Conservation (phyloP, 2,329 filamentous ascomycete species). For the Fusarium austroafricanum region DNA sequence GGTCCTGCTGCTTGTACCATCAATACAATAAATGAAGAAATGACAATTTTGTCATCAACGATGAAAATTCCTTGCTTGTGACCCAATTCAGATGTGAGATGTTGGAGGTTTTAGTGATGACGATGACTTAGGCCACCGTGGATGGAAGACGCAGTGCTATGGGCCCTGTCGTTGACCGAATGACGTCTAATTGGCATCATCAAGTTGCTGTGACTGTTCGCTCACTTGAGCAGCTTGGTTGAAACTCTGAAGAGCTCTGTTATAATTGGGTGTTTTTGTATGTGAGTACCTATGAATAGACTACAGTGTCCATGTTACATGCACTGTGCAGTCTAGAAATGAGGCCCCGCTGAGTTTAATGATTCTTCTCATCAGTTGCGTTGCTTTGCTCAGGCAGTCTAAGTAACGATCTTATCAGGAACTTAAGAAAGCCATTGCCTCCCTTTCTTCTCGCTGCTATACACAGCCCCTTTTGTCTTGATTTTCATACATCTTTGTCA, state of each 20-base stretch:
- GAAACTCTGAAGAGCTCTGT: constrained; percentile 7
- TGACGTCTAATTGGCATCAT: constrained; percentile 35
- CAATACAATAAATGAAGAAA: constrained; percentile 39
- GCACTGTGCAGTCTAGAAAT: constrained; percentile 40
- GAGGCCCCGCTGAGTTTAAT: constrained; percentile 39
- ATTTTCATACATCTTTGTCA: background rate
- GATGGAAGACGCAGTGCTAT: background rate
- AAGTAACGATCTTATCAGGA: constrained; percentile 34
- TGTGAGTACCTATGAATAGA: constrained; percentile 6
- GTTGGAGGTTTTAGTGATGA: background rate
- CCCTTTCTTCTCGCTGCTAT: background rate
- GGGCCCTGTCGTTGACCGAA: background rate
- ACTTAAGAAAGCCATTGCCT: constrained; percentile 1
- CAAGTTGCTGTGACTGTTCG: background rate
- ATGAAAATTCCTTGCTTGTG: constrained; percentile 6
- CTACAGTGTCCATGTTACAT: constrained; percentile 23
- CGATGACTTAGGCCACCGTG: background rate
- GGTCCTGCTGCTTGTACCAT: constrained; percentile 50
- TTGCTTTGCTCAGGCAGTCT: constrained; percentile 17
- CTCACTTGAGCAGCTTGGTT: constrained; percentile 2
- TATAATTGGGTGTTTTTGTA: constrained; percentile 19
- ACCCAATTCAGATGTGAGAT: background rate
- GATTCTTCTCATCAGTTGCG: constrained; percentile 29
- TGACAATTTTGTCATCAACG: constrained; percentile 25
- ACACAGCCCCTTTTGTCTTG: too few relatives aligned